A percentile compares a stretch with the other conserved stretches of the same genome.
Conservation (phyloP, 2,329 filamentous ascomycete genomes). For the Allantophomopsis cytisporea region DNA sequence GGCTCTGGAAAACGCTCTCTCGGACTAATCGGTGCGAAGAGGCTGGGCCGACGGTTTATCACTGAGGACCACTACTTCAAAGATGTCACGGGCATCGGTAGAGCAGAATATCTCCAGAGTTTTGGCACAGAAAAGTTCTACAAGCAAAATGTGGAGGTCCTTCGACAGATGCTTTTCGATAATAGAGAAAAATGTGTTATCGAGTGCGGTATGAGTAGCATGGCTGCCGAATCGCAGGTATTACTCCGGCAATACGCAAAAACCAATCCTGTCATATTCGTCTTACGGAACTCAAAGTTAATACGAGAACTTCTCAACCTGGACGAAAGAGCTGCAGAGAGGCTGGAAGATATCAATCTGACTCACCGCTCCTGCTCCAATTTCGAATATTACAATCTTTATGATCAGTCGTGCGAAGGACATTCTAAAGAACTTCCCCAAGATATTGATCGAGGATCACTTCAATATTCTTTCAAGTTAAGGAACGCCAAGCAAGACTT, state of each 20-base stretch:
- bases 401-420: constrained; percentile 24
- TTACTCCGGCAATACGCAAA: constrained; percentile 46
- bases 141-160: constrained; percentile 44
- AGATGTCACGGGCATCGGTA: constrained; percentile 45
- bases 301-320: constrained; percentile 36
- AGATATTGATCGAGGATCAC: constrained; percentile 24
- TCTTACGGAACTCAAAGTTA: constrained; percentile 50
- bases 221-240: constrained; percentile 25
- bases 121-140: constrained; percentile 51
- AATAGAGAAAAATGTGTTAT: constrained; percentile 51
- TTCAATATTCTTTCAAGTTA: constrained; percentile 30
- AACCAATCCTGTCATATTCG: constrained; percentile 57
- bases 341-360: constrained; percentile 27
- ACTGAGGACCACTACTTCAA: constrained; percentile 59
- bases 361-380: constrained; percentile 38
- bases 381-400: constrained; percentile 50
- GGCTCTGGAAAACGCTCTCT: constrained; percentile 66
- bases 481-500: constrained; percentile 45
- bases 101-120: constrained; percentile 46
- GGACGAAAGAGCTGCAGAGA: constrained; percentile 25
- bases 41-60: constrained; percentile 52
- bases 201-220: constrained; percentile 53
- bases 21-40: constrained; percentile 61
- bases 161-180: constrained; percentile 43
- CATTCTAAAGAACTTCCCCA: constrained; percentile 20